Base-by-base conservation (phyloP, 140 eudicot species). In the Oenanthe javanica region DNA sequence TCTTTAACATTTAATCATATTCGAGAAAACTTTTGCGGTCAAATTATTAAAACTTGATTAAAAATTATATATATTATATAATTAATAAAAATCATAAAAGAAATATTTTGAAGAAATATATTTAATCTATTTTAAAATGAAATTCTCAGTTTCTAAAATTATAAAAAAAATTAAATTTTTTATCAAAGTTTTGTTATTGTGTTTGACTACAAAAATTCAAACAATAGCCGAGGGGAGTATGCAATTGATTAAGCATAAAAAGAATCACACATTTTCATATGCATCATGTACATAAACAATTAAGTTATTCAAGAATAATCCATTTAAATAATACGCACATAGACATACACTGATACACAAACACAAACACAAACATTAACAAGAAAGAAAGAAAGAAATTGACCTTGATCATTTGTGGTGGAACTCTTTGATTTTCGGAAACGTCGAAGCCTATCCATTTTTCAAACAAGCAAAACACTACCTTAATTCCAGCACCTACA, bases 371-470 rank as follows among this genome's bases (percentile, higher is more conserved):
- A 31, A 9, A 13, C 21, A 42, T 40, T 9, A 3, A 73, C 40
- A 63, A 69, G 45, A 10, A 31, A 31, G 36, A 31, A 31, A 31
- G 36, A 38, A 51, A 64, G 66, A 57, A 57, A 57, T 16, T n/a
- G n/a, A 88, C 91, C 90, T 86, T 86, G 84, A 72, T 72, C 11
- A 4, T 72, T 73, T 66, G 48, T 42, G 51, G 86, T 51, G 55
- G 84, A 79, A 77, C 77, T 82, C 78, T 38, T 82, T 15, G 88
- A 79, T 74, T 80, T 89, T 61, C 82, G 55, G 10, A 19, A 31
- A 66, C 77, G 84, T 42, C 90, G 87, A 81, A 81, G 49, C 79
- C 76, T 84, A 75, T 86, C 87, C 93, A 89, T 89, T 81, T 72
- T 50, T 77, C 27, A 59, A 80, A 66, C 40, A 57, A 72, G 1